These are phyloP conservation scores for Aphanocladium album DNA, from an alignment of 2,329 filamentous ascomycete genomes.

Conservation along the genomic window DNA sequence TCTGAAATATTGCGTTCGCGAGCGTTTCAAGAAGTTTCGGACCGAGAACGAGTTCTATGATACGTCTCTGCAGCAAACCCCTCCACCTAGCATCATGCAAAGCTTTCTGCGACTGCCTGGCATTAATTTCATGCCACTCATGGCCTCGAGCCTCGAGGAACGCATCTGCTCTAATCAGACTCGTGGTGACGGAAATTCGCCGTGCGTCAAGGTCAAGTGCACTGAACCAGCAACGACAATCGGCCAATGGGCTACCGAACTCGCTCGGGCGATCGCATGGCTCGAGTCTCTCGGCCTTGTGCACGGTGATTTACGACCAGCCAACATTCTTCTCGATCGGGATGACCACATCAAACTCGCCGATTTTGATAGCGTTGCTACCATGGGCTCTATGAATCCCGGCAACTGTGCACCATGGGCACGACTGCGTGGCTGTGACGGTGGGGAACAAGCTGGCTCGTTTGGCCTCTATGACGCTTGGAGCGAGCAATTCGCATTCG, in stretches of 20 bases:
- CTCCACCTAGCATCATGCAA: not conserved
- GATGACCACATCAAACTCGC: conserved; percentile 14
- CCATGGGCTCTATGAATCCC: conserved; percentile 1
- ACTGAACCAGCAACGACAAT: not conserved
- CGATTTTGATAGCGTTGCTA: conserved; percentile 12
- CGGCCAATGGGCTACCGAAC: conserved; percentile 10
- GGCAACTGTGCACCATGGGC: conserved; percentile 9
- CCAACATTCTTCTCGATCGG: conserved; percentile 13
- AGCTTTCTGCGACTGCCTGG: not conserved
- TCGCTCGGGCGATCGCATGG: conserved; percentile 7
- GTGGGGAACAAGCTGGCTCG: not conserved
- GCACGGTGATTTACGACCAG: conserved; percentile 15
- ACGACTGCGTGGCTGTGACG: not conserved
- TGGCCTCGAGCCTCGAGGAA: not conserved
- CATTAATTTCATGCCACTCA: not conserved
- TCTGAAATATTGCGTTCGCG: not conserved
- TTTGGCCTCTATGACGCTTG: not conserved
- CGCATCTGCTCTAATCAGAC: not conserved
- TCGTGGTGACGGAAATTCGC: not conserved
- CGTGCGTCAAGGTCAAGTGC: not conserved
- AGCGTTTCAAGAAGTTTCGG: not conserved
- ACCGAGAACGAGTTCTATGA: not conserved
- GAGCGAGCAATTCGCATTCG: conserved; percentile 12
- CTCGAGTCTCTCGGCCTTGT: conserved; percentile 11
- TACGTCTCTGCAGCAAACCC: not conserved